Evolutionary conservation across 768 basidiomycete species (phyloP).

Genomic region (Mrakia hoshinonis): DNA sequence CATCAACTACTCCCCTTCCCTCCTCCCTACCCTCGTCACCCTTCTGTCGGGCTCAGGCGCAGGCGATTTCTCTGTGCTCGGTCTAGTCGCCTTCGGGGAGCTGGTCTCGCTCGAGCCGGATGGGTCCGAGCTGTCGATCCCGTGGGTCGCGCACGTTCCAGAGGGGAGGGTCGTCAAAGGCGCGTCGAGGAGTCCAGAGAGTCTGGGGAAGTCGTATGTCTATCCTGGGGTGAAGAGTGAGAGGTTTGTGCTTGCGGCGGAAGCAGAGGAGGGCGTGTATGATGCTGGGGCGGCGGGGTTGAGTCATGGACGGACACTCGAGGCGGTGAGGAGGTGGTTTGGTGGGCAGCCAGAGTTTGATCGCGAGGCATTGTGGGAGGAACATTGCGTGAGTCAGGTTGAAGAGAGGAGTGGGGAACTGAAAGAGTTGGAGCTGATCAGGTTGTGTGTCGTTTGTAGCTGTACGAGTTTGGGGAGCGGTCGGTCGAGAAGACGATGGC

Average conservation of each 20-base stretch:
- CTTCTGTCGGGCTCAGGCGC: background rate
- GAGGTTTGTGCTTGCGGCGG: no score
- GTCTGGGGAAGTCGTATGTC: no score
- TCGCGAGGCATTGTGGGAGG: constrained; percentile 56
- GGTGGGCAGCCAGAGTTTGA: constrained; percentile 51
- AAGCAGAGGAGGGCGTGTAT: no score
- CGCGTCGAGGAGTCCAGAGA: background rate
- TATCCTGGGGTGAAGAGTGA: no score
- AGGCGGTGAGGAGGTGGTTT: constrained; percentile 30
- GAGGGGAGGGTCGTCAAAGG: background rate
- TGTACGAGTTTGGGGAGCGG: constrained; percentile 50
- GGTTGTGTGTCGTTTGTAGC: constrained; percentile 16
- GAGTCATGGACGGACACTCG: background rate
- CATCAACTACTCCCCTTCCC: background rate
- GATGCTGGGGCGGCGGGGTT: background rate
- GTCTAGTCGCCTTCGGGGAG: background rate
- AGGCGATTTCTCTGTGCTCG: background rate
- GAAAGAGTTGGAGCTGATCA: background rate
- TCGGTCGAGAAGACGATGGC: constrained; percentile 40
- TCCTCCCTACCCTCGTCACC: background rate
- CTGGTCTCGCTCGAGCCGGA: background rate
- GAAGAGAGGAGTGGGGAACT: no score
- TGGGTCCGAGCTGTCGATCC: background rate
- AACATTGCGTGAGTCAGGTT: constrained; percentile 42
- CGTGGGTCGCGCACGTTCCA: background rate